A percentile compares a stretch with the other conserved stretches of the same genome.
These are phyloP conservation scores for Pyricularia sp. DNA, from an alignment of 2,329 filamentous ascomycete genomes.

Conservation along the genomic window DNA sequence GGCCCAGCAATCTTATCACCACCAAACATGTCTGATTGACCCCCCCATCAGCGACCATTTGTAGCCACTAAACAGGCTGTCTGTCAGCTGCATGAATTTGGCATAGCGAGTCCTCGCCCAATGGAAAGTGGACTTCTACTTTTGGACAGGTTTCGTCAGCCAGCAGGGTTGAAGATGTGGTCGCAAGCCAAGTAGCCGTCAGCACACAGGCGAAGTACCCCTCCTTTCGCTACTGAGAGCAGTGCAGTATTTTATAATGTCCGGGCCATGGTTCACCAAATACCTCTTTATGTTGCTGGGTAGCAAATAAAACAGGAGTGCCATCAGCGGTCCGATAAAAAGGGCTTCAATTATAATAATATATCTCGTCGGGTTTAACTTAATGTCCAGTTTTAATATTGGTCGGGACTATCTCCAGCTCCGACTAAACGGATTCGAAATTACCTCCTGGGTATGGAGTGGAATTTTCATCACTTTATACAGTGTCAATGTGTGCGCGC, in stretches of 20 bases:
- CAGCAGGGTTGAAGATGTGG: background rate
- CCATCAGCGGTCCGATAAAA: background rate
- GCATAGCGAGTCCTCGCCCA: too few relatives aligned
- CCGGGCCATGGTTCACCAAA: background rate
- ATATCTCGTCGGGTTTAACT: background rate
- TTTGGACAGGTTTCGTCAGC: background rate
- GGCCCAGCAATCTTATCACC: too few relatives aligned
- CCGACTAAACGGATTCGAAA: background rate
- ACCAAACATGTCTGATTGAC: too few relatives aligned
- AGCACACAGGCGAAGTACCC: background rate
- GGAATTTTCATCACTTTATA: background rate
- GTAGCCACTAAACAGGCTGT: too few relatives aligned
- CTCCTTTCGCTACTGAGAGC: background rate
- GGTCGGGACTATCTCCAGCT: background rate
- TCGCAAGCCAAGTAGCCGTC: background rate
- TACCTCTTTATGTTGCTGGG: background rate
- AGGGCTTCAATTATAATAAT: background rate
- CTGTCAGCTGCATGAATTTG: too few relatives aligned
- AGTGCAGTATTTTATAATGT: background rate
- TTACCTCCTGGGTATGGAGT: background rate
- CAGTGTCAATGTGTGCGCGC: background rate
- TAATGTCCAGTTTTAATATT: background rate
- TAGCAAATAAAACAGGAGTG: background rate
- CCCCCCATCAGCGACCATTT: too few relatives aligned
- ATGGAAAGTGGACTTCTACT: background rate